Conservation (phyloP, 805 yeast species). For the Blastobotrys mokoenaii region DNA sequence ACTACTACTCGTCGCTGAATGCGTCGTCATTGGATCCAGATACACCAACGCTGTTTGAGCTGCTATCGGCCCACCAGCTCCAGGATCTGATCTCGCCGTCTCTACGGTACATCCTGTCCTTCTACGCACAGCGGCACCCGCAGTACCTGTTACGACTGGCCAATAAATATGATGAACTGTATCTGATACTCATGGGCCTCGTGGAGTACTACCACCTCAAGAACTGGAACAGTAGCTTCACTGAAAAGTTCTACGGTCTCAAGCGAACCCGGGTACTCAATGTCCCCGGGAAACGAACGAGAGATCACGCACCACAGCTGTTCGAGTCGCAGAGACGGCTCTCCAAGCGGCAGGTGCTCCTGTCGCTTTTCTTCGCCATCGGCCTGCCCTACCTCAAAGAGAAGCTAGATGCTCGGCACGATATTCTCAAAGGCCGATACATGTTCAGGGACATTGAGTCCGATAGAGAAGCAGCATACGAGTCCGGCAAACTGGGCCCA, state of each 20-base stretch:
- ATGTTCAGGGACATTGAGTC: slow-evolving; percentile 39
- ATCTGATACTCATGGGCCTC: slow-evolving; percentile 47
- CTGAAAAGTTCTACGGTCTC: slow-evolving; percentile 87
- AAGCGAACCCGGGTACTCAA: slow-evolving; percentile 43
- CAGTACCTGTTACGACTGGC: slow-evolving; percentile 51
- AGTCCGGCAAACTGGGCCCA: slow-evolving; percentile 4
- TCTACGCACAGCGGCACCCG: slow-evolving; percentile 75
- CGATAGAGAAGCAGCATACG: slow-evolving; percentile 18
- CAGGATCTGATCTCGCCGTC: slow-evolving; percentile 76
- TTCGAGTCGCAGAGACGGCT: slow-evolving; percentile 48
- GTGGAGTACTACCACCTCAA: slow-evolving; percentile 65
- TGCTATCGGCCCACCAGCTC: slow-evolving; percentile 72
- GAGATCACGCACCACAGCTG: slow-evolving; percentile 25
- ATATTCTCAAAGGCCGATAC: slow-evolving; percentile 51
- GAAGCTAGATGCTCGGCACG: slow-evolving; percentile 58
- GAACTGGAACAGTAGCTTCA: slow-evolving; percentile 76
- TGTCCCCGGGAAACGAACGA: slow-evolving; percentile 20
- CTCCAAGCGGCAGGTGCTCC: slow-evolving; percentile 42
- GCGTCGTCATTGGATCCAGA: slow-evolving; percentile 67
- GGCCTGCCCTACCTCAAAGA: slow-evolving; percentile 62
- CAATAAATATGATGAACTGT: slow-evolving; percentile 70
- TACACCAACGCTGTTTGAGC: slow-evolving; percentile 82
- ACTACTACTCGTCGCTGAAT: slow-evolving; percentile 70
- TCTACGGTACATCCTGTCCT: slow-evolving; percentile 65
- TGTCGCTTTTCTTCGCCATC: slow-evolving; percentile 45